Base-by-base conservation (phyloP, 345 rosid genomes). In the Cochlearia excelsa region DNA sequence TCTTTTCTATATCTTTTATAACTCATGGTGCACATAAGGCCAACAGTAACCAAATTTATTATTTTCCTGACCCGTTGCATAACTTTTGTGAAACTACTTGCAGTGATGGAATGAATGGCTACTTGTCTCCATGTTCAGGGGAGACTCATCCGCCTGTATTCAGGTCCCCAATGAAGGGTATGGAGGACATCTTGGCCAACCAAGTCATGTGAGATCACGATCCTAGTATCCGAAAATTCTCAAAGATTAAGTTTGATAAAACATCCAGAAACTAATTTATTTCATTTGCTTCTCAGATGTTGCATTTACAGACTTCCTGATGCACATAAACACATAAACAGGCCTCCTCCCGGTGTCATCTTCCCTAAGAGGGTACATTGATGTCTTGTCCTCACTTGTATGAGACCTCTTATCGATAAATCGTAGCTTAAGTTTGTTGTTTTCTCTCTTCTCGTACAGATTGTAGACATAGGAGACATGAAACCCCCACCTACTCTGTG, bases 71-170 rank as follows among this genome's bases (percentile, higher is more conserved):
- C 11, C 34, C 27, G 48, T 57, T 62, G 38, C 48, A 74, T 89
- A 81, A 77, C 74, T 61, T 46, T 60, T 56, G 75, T 78, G 59
- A 63, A 75, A 53, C 54, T 85, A n/a, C 71, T 6, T 86, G 88
- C 94, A 93, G 99, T 73, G 99, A 79, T 78, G 96, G 96, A 61
- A 87, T 94, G 97, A 90, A 94, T 27, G 99, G 99, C 59, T 93
- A 81, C 73, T 77, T 93, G 73, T 81, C 83, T 42, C 97, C 87
- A 29, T 93, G 99, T 57, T 75, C 76, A 63, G 97, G 95, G 63
- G 97, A 93, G 65, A 70, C 88, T 46, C 90, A 80, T 55, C 99
- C 97, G 29, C 95, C 96, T 37, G 46, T 89, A 80, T 82, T 93
- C 54, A 84, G 95, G 77, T 89, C 99, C 58, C 96, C 96, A 3